Evolutionary conservation across 2,329 filamentous ascomycete genomes (phyloP), one percentile per base, ranked within the genome.

Genomic region (Fusarium scirpi): DNA sequence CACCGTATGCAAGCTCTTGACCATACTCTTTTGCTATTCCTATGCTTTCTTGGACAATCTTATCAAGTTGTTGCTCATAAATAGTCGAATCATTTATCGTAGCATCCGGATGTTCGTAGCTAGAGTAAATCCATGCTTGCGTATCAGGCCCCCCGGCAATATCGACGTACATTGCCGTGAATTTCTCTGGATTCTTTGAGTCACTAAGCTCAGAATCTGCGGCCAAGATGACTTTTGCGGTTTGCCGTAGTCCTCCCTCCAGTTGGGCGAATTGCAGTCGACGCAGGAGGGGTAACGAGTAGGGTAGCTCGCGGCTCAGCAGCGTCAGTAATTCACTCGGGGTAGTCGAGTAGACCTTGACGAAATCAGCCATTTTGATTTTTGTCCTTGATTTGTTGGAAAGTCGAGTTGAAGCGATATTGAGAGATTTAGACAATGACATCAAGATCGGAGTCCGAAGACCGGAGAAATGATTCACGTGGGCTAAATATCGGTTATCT

Each of bases 101-200:
- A 6, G 65, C 29, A 3, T 54, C 9, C 2, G 65, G 56, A 59
- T 80, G 78, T 63, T 89, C 85, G 5, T 87, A 74, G 0, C 85
- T 85, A 2, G 82, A 84, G 76, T 90, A 92, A 3, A 92, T 73
- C 86, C 87, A 92, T 30, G 89, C 80, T 66, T 92, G 86, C 0
- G 91, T 92, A 75, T 91, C 90, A 0, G 87, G 88, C 0, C 85
- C 83, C 57, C 83, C 83, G 6, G 85, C 85, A 22, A 90, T 82
- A 76, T 93, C 90, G 8, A 91, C 75, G 74, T 89, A 91, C 1
- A 86, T 87, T 1, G 85, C 86, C 1, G 85, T 84, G 74, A 91
- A 89, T 15, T 22, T 57, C 9, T 46, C 30, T 1, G 71, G 56
- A 0, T 45, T 5, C 7, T 51, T 11, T 11, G 8, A 10, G 6